Evolutionary conservation across 2,329 filamentous ascomycete species (phyloP), one percentile per base, ranked within the genome.

Genomic region (Diaporthe batatas): DNA sequence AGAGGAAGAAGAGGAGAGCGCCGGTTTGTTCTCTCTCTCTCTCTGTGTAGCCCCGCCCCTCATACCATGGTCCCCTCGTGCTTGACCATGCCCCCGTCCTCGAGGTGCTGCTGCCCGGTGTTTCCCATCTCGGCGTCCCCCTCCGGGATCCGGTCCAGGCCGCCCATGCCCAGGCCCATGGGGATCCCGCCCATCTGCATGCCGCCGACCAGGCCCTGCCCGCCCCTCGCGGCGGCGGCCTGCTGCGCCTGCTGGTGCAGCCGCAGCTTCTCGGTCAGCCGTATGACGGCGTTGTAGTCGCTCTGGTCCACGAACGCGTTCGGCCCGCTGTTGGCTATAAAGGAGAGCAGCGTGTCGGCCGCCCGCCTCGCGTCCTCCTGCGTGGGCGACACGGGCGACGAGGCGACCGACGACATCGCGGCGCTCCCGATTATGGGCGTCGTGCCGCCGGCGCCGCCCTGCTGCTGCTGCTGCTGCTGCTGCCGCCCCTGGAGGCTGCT

Each of bases 351-450:
- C 2, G 95, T 91, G 78, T 96, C 92, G 6, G 97, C 88, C 1
- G 95, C 96, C 68, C 91, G 89, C 51, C 93, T 89, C 5, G 95
- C 95, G 81, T 98, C 95, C 77, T 98, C 95, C 76, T 95, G 93
- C 0, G 92, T 94, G 0, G 93, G 93, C 1, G 92, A 93, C 36
- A 83, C 88, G 1, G 91, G 88, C 65, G 90, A 87, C 53, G 88
- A 87, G 74, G 89, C 84, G 49, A 90, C 84, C 2, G 84, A 82
- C 76, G 54, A 82, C 70, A 76, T 81, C 68, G 77, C 77, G 21
- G 75, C 78, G 51, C 76, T 79, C 10, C 59, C 74, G 5, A 74
- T 79, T 14, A 79, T 77, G 2, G 79, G 78, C 5, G 83, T 84
- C 16, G 67, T 68, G 44, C 73, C 72, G 54, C 36, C 64, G 10